Evolutionary conservation across 2,329 filamentous ascomycete species (phyloP).

Genomic region (Lomentospora prolificans): DNA sequence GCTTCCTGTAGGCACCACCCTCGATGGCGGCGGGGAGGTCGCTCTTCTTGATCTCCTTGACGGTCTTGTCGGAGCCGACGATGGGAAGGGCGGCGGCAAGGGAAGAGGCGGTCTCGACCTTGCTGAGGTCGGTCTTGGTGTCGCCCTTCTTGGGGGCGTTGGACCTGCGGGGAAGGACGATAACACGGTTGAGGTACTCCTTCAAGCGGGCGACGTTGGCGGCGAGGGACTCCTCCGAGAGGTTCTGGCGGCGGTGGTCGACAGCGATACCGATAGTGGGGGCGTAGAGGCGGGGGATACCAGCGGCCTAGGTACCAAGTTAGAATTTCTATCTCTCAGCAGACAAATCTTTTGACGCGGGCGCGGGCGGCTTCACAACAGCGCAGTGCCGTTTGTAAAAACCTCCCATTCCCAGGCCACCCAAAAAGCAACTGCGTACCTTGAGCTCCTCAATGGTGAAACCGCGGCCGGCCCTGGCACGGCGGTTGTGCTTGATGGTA

Average conservation of each 20-base stretch:
- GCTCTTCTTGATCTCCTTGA: conserved; percentile 73
- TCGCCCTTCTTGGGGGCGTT: conserved; percentile 92
- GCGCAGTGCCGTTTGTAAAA: neutral
- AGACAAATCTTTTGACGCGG: neutral
- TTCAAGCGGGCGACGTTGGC: conserved; percentile 96
- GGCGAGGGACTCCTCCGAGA: conserved; percentile 88
- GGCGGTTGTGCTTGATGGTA: conserved; percentile 98
- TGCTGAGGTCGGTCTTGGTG: conserved; percentile 70
- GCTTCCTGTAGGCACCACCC: conserved; percentile 77
- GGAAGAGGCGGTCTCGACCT: conserved; percentile 46
- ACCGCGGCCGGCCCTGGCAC: conserved; percentile 89
- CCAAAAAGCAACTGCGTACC: conserved; percentile 48
- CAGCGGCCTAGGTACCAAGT: conserved; percentile 60
- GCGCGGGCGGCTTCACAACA: neutral
- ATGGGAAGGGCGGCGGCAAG: conserved; percentile 61
- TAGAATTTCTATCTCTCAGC: neutral
- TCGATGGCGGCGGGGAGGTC: conserved; percentile 65
- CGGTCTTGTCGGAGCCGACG: conserved; percentile 51
- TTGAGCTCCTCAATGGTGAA: conserved; percentile 98
- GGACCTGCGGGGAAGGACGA: conserved; percentile 93
- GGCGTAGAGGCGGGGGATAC: conserved; percentile 87
- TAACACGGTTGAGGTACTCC: conserved; percentile 92
- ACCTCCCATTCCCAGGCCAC: neutral
- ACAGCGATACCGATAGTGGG: conserved; percentile 95
- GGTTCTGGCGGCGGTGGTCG: conserved; percentile 93